A percentile compares a stretch with the other conserved stretches of the same genome.
These are phyloP conservation scores for Neospora caninum DNA, from an alignment of 169 alveolate species.

Conservation along the genomic window DNA sequence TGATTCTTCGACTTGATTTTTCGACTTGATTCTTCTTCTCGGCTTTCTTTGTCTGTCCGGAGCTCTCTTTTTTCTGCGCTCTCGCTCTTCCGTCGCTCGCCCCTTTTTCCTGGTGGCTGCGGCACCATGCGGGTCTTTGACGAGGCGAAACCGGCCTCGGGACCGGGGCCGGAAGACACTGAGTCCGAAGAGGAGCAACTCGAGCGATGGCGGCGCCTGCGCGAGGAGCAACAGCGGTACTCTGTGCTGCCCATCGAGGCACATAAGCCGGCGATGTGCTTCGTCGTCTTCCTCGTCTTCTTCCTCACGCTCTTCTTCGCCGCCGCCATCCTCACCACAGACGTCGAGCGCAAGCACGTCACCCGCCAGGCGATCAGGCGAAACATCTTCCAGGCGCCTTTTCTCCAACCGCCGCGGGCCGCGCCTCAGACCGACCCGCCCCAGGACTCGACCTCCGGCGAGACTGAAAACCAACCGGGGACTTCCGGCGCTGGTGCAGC, in stretches of 20 bases:
- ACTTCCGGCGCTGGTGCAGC: not conserved
- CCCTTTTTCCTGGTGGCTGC: not conserved
- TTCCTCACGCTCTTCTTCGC: slow-evolving; percentile 5
- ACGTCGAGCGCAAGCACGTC: not conserved
- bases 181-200: not conserved
- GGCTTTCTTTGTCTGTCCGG: no score
- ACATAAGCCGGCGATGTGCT: not conserved
- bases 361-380: slow-evolving; percentile 4
- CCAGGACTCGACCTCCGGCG: not conserved
- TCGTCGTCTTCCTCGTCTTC: slow-evolving; percentile 2
- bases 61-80: no score
- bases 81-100: no score
- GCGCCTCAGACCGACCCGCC: not conserved
- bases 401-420: not conserved
- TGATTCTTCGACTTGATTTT: no score
- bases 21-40: no score
- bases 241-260: not conserved
- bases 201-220: not conserved
- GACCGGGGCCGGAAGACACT: not conserved
- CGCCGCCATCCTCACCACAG: slow-evolving; percentile 6
- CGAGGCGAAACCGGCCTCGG: not conserved
- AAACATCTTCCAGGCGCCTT: not conserved
- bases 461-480: not conserved
- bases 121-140: slow-evolving; percentile 10
- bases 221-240: not conserved